Base-by-base conservation (phyloP, 768 basidiomycete genomes). In the Tylopilus felleus region DNA sequence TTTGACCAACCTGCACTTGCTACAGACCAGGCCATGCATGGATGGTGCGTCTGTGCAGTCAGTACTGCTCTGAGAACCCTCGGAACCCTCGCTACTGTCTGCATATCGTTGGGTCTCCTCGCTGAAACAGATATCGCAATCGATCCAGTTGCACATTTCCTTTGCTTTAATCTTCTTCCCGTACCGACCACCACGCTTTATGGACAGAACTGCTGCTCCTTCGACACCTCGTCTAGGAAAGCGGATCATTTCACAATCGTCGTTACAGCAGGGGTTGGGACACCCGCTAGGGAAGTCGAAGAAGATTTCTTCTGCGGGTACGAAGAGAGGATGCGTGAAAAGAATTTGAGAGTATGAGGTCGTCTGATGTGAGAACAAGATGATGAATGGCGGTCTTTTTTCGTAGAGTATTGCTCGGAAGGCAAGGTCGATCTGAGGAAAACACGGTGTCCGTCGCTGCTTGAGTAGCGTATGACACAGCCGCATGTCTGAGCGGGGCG, bases 111-210 rank as follows among this genome's bases (percentile, higher is more conserved):
- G 66, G 14, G 25, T 48, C 29, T 79, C 77, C 45, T 80, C 81
- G 49, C 73, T 71, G 62, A 89, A 89, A 55, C 75, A 76, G 31
- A 82, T 74, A 56, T 80, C 74, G 63, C 88, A 90, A 60, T 88
- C 86, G 50, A 88, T 84, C 88, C 88, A 90, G 61, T 90, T 90
- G 70, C 88, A 90, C 85, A 90, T 88, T 66, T 85, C 81, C 57
- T 74, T 76, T 29, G 75, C 64, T 59, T 77, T 80, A 12, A 84
- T 69, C 47, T 75, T 76, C 60, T 74, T 80, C 46, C 77, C 77
- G 47, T 59, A 75, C 59, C 72, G 76, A 50, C 76, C 75, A 46
- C 81, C 80, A n/a, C 80, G 76, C 59, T 80, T 82, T 62, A 87
- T 76, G 39, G 84, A 76, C 33, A 90, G 75, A 39, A 89, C 74